phyloP scores from a whole-genome alignment of 306 rosid genomes.

The Cicer judaicum region DNA sequence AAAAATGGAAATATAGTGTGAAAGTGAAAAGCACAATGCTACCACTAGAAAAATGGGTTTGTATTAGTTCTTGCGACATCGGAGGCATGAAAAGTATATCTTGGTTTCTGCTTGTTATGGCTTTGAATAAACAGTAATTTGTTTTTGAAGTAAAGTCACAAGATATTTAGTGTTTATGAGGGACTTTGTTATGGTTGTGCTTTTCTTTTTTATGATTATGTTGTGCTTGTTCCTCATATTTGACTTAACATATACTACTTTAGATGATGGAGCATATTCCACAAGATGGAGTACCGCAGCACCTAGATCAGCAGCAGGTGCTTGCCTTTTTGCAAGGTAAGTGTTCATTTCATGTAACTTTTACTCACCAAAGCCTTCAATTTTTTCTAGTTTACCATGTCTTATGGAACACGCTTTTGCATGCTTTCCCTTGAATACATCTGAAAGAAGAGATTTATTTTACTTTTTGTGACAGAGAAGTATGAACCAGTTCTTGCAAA shows the following conservation, averaged over 20 bases:
- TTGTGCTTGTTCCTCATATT: conserved; percentile 39
- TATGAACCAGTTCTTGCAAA: conserved; percentile 85
- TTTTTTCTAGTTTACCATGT: conserved; percentile 30
- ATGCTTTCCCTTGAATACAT: conserved; percentile 38
- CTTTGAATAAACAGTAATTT: conserved; percentile 28
- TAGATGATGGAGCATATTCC: conserved; percentile 74
- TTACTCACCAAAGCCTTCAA: conserved; percentile 34
- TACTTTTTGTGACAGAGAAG: conserved; percentile 63
- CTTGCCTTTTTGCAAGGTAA: conserved; percentile 78
- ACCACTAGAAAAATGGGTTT: conserved; percentile 93
- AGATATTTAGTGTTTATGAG: conserved; percentile 26
- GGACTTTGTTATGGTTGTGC: conserved; percentile 5
- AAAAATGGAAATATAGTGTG: conserved; percentile 96
- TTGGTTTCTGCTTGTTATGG: conserved; percentile 17
- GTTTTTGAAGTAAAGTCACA: neutral
- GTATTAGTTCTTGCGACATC: conserved; percentile 48
- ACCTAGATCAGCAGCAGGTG: conserved; percentile 71
- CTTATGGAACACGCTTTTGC: conserved; percentile 24
- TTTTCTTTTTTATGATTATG: conserved; percentile 9
- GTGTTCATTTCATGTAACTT: conserved; percentile 33
- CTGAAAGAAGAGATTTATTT: conserved; percentile 30
- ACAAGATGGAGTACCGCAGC: conserved; percentile 55
- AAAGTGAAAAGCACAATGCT: conserved; percentile 86
- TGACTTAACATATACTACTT: conserved; percentile 43
- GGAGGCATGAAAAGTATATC: conserved; percentile 3